Percentiles rank a stretch among this genome's conserved stretches.
Conservation (phyloP, 2,329 filamentous ascomycete species). For the Xylaria sp. region DNA sequence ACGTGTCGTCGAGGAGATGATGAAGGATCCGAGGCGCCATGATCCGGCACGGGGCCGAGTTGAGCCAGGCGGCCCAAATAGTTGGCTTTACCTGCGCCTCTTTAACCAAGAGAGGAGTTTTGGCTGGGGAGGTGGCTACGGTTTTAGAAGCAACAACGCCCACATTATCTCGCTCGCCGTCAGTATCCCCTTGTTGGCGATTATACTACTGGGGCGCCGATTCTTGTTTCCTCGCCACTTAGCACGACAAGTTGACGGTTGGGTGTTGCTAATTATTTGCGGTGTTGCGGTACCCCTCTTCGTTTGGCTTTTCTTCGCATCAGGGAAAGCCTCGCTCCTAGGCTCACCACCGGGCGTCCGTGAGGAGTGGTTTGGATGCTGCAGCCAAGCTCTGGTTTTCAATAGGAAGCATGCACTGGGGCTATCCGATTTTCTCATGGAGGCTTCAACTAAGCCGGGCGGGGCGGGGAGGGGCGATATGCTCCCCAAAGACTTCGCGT, state of each 20-base stretch:
- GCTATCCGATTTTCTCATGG: slow-evolving; percentile 35
- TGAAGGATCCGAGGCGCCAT: slow-evolving; percentile 36
- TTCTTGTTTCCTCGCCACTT: slow-evolving; percentile 31
- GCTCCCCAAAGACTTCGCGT: slow-evolving; percentile 41
- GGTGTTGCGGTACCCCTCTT: slow-evolving; percentile 39
- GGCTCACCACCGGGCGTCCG: slow-evolving; percentile 35
- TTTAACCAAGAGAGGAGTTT: slow-evolving; percentile 42
- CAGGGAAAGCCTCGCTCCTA: slow-evolving; percentile 41
- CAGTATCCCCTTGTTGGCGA: slow-evolving; percentile 31
- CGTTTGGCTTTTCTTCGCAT: slow-evolving; percentile 42
- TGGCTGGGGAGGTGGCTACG: slow-evolving; percentile 40
- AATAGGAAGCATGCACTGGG: slow-evolving; percentile 36
- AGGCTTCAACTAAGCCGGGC: slow-evolving; percentile 22
- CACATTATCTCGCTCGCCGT: slow-evolving; percentile 39
- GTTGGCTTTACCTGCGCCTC: slow-evolving; percentile 41
- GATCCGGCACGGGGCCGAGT: slow-evolving; percentile 32
- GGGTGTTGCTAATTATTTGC: slow-evolving; percentile 38
- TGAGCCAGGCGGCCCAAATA: slow-evolving; percentile 36
- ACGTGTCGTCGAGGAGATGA: slow-evolving; percentile 36
- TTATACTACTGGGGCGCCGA: slow-evolving; percentile 32
- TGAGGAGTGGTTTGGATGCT: slow-evolving; percentile 43
- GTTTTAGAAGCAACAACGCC: slow-evolving; percentile 40
- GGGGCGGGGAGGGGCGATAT: slow-evolving; percentile 39
- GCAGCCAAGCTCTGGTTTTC: slow-evolving; percentile 42
- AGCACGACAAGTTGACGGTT: slow-evolving; percentile 36